phyloP scores from a whole-genome alignment of 2,329 filamentous ascomycete species.

The Eutypella sp. region DNA sequence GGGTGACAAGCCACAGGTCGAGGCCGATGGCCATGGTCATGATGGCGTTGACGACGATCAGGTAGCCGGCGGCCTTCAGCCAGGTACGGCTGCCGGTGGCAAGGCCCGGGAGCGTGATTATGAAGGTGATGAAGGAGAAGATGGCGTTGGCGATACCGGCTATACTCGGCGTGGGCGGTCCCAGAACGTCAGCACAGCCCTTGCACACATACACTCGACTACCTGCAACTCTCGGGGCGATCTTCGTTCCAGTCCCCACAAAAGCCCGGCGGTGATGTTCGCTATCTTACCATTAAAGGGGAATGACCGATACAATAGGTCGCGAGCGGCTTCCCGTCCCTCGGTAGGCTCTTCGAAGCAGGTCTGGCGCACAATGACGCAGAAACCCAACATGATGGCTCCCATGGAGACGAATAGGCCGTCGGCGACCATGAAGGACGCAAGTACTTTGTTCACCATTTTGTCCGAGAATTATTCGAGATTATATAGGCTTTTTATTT shows the following conservation, averaged over 20 bases:
- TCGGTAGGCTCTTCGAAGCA: constrained; percentile 37
- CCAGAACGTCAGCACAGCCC: constrained; percentile 1
- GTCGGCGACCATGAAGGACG: constrained; percentile 44
- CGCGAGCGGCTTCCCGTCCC: constrained; percentile 44
- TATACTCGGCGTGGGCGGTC: constrained; percentile 16
- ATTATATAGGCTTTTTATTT: too few species aligned
- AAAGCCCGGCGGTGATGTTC: too few species aligned
- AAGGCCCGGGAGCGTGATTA: constrained; percentile 66
- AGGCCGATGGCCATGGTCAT: constrained; percentile 64
- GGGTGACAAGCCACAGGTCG: constrained; percentile 67
- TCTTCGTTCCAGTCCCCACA: too few species aligned
- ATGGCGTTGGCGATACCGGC: constrained; percentile 69
- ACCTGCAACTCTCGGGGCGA: too few species aligned
- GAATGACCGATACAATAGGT: constrained; percentile 49
- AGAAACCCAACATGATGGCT: constrained; percentile 51
- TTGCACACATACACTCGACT: constrained; percentile 2
- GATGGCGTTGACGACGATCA: constrained; percentile 55
- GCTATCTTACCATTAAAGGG: constrained; percentile 38
- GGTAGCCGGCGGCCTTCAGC: constrained; percentile 65
- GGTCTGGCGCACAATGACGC: constrained; percentile 45
- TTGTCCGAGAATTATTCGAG: constrained; percentile 14
- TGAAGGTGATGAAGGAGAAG: constrained; percentile 66
- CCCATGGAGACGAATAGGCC: constrained; percentile 49
- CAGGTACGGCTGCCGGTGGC: constrained; percentile 61
- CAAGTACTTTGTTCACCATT: constrained; percentile 53